Evolutionary conservation across 2,329 filamentous ascomycete species (phyloP).

Genomic region (Taxawa tesnikishii): DNA sequence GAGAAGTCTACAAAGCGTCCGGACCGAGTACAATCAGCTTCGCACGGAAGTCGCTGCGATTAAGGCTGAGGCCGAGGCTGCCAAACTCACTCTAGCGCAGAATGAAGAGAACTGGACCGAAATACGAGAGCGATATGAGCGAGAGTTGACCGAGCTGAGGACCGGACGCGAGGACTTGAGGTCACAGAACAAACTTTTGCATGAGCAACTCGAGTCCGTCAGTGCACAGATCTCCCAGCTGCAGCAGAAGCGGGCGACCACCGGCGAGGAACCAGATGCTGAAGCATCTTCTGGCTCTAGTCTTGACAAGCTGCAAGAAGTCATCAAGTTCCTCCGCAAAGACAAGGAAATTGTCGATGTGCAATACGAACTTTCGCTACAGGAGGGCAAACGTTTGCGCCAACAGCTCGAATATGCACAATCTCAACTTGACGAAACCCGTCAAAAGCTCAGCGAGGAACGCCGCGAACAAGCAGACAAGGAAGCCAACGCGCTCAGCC

Average conservation of each 20-base stretch:
- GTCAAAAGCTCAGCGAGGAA: conserved; percentile 83
- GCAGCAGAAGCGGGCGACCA: conserved; percentile 57
- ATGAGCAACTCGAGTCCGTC: conserved; percentile 77
- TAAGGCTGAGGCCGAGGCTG: conserved; percentile 73
- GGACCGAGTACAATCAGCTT: conserved; percentile 68
- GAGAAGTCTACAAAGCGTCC: conserved; percentile 65
- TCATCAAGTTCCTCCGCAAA: conserved; percentile 80
- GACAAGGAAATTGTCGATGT: conserved; percentile 98
- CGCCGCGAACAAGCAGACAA: conserved; percentile 63
- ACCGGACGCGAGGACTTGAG: conserved; percentile 71
- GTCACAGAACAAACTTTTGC: conserved; percentile 80
- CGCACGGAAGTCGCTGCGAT: conserved; percentile 66
- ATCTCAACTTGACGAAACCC: conserved; percentile 75
- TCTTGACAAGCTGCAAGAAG: conserved; percentile 58
- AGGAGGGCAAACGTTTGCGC: conserved; percentile 78
- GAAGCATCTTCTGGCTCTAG: conserved; percentile 33
- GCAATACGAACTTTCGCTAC: conserved; percentile 80
- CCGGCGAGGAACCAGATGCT: conserved; percentile 40
- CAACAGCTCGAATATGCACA: conserved; percentile 84
- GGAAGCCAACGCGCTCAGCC: conserved; percentile 60
- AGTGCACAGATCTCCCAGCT: conserved; percentile 65
- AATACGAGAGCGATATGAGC: conserved; percentile 66
- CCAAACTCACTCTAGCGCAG: conserved; percentile 64
- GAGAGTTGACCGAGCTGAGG: conserved; percentile 69
- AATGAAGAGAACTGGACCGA: conserved; percentile 84